Base-by-base conservation (phyloP, 495 filamentous ascomycete genomes). In the Aspergillus indologenus region DNA sequence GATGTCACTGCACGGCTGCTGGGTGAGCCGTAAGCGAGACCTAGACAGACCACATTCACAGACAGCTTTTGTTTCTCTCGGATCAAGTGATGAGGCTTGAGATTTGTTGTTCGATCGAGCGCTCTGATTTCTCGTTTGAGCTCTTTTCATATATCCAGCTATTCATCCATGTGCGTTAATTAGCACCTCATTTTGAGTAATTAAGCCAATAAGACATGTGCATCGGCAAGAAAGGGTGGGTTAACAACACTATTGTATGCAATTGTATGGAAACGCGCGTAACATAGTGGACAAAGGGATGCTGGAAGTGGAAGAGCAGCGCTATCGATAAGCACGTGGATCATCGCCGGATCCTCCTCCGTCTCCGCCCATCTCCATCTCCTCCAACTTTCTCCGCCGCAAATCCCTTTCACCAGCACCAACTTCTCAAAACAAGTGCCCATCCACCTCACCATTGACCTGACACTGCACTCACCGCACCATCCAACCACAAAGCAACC, bases 1-100 rank as follows among this genome's bases (percentile, higher is more conserved):
- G 91, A 96, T 67, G 88, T 96, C 61, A 95, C 90, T 9, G 89
- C 90, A 45, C 79, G 88, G 59, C 81, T 96, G 18, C 82, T 96
- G 44, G 90, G 90, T 45, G 92, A 96, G 72, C 83, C 82, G 65
- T 84, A 54, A 70, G 50, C 51, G 45, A 61, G 23, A 34, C 22
- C 12, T 34, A 64, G 26, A 61, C 49, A n/a, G 29, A 50, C 47
- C 20, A 53, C 22, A 60, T 53, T 48, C 40, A 48, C 42, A 23
- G 18, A 31, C 23, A 45, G 48, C 21, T 50, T 47, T 24, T 29
- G 54, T 58, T 54, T 43, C 21, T 3, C 26, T 4, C 9, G 4
- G 26, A 3, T 29, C 9, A 4, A 29, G 3, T 9, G 26, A 4
- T 9, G 9, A 29, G 26, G 9, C 9, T 29, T 29, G 26, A 29